Conservation (phyloP, 2,329 filamentous ascomycete genomes). For the Myrmaecium sp. region DNA sequence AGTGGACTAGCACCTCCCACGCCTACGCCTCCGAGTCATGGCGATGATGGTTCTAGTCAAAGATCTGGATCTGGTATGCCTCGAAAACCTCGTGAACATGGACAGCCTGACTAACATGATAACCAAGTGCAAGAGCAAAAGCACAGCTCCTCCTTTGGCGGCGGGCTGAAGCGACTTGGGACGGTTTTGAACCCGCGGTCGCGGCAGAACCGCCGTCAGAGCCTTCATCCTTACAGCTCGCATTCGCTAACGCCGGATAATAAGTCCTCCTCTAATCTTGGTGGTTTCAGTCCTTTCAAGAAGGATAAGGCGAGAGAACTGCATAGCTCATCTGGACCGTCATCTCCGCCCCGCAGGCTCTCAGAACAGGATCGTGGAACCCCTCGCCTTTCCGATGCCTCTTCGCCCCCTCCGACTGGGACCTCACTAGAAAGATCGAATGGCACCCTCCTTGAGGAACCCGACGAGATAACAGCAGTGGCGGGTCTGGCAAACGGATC, state of each 20-base stretch:
- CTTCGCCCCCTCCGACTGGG: no score
- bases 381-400: constrained; percentile 14
- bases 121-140: constrained; percentile 16
- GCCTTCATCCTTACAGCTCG: constrained; percentile 21
- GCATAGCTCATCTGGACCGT: constrained; percentile 16
- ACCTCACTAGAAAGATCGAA: no score
- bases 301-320: constrained; percentile 50
- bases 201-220: constrained; percentile 15
- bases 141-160: constrained; percentile 18
- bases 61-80: constrained; percentile 33
- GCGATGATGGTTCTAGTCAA: constrained; percentile 38
- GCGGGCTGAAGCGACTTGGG: constrained; percentile 21
- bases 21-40: constrained; percentile 15
- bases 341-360: constrained; percentile 15
- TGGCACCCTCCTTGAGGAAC: no score
- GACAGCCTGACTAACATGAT: constrained; percentile 6
- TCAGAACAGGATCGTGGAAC: no score
- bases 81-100: constrained; percentile 1
- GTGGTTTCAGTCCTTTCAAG: constrained; percentile 44
- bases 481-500: no score
- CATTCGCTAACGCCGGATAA: constrained; percentile 26
- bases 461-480: no score
- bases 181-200: constrained; percentile 22
- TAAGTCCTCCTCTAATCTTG: constrained; percentile 38
- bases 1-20: constrained; percentile 19